phyloP scores from a whole-genome alignment of 371 early-diverging fungal species.

The Ordospora pajunii region DNA sequence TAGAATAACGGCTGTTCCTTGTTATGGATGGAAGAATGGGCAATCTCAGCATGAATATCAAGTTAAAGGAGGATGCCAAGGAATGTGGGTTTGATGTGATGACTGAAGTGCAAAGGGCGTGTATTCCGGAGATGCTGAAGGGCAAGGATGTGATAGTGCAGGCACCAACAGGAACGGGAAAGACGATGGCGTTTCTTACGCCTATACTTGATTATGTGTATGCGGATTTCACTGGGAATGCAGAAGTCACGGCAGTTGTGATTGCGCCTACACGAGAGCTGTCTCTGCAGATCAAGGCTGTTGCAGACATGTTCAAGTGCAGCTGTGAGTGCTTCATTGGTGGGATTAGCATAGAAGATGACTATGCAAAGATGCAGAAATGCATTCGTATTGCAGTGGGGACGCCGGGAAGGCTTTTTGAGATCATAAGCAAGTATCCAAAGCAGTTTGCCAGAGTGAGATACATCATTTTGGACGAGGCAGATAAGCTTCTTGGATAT shows the following conservation, averaged over 20 bases:
- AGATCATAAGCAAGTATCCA: slow-evolving; percentile 74
- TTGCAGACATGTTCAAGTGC: slow-evolving; percentile 64
- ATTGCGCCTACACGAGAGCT: slow-evolving; percentile 92
- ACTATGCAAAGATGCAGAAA: slow-evolving; percentile 77
- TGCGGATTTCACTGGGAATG: not conserved
- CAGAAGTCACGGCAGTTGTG: slow-evolving; percentile 65
- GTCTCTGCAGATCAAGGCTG: slow-evolving; percentile 73
- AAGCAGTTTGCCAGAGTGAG: slow-evolving; percentile 40
- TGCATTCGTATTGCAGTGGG: slow-evolving; percentile 83
- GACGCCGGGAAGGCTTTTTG: slow-evolving; percentile 90
- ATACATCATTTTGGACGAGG: slow-evolving; percentile 87
- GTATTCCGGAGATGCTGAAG: slow-evolving; percentile 35
- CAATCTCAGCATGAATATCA: not conserved
- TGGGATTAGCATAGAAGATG: slow-evolving; percentile 84
- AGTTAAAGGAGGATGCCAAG: slow-evolving; percentile 15
- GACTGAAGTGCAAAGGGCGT: slow-evolving; percentile 46
- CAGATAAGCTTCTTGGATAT: slow-evolving; percentile 65
- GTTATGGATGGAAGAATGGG: not conserved
- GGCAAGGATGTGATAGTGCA: slow-evolving; percentile 72
- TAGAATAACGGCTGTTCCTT: no score
- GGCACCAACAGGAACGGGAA: slow-evolving; percentile 90
- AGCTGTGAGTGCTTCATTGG: slow-evolving; percentile 83
- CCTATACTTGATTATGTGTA: slow-evolving; percentile 63
- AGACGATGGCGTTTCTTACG: slow-evolving; percentile 82
- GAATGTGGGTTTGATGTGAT: slow-evolving; percentile 30